These are phyloP conservation scores for Vanrija pseudolonga DNA, from an alignment of 1,284 basidiomycete genomes.

Conservation along the genomic window DNA sequence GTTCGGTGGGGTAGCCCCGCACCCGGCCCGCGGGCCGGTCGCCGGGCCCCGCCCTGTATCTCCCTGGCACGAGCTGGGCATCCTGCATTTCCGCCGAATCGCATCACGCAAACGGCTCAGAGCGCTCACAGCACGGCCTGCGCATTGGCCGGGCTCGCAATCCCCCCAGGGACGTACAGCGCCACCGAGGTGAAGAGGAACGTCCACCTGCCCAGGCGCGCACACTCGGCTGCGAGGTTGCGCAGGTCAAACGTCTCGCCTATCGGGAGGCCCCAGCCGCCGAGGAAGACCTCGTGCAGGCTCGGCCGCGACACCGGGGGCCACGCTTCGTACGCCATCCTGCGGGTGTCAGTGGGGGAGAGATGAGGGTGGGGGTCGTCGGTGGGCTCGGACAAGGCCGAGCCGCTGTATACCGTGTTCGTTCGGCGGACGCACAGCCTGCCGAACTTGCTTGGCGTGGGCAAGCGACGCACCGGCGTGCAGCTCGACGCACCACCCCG, in stretches of 20 bases:
- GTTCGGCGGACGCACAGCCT: background rate
- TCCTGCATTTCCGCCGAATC: no score
- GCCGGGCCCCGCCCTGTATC: no score
- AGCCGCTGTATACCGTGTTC: no score
- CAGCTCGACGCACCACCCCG: no score
- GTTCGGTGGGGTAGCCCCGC: no score
- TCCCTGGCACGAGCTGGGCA: no score
- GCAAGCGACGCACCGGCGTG: background rate
- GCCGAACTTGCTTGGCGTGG: background rate
- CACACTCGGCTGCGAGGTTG: constrained; percentile 39
- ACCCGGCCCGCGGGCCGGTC: no score
- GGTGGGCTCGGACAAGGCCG: background rate
- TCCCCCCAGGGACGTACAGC: constrained; percentile 48
- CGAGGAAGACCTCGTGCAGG: constrained; percentile 36
- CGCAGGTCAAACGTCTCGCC: constrained; percentile 52
- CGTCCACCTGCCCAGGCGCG: constrained; percentile 37
- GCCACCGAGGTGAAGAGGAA: constrained; percentile 50
- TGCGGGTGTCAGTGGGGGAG: constrained; percentile 1
- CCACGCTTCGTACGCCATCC: constrained; percentile 34
- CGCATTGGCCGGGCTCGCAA: constrained; percentile 51
- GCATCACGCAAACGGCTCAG: no score
- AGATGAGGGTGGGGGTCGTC: background rate
- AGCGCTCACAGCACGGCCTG: constrained; percentile 37
- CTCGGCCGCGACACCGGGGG: constrained; percentile 12
- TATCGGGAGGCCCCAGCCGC: constrained; percentile 43